Conservation (phyloP, 371 early-diverging fungal genomes). For the Mortierella sp. region DNA sequence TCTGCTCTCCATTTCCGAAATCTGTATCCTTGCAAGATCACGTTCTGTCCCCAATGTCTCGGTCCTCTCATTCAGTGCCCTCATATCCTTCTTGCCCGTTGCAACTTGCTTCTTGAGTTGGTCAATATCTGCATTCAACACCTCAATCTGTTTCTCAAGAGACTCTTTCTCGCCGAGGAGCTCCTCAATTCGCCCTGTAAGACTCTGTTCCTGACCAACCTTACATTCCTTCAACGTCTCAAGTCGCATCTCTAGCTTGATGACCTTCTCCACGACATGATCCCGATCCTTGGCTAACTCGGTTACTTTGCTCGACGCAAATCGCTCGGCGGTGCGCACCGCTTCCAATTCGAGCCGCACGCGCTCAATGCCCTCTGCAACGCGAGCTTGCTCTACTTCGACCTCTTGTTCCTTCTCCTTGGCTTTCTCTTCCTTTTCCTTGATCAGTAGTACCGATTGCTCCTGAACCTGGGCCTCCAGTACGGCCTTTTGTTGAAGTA, state of each 20-base stretch:
- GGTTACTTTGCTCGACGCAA: constrained; percentile 34
- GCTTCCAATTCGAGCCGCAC: constrained; percentile 36
- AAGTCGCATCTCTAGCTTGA: constrained; percentile 57
- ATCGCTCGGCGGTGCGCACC: constrained; percentile 35
- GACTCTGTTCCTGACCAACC: constrained; percentile 48
- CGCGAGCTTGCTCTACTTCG: constrained; percentile 28
- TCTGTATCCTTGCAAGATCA: constrained; percentile 15
- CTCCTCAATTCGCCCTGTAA: constrained; percentile 42
- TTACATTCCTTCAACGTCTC: constrained; percentile 36
- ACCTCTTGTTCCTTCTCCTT: constrained; percentile 20
- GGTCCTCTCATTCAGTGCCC: neutral
- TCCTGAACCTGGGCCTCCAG: constrained; percentile 49
- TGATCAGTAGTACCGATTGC: constrained; percentile 39
- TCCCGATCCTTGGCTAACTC: constrained; percentile 42
- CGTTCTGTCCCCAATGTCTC: constrained; percentile 38
- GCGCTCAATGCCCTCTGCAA: constrained; percentile 36
- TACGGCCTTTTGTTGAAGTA: constrained; percentile 28
- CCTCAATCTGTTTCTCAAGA: constrained; percentile 13
- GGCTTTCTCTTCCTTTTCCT: constrained; percentile 42
- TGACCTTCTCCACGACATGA: constrained; percentile 51
- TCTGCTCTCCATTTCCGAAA: constrained; percentile 15
- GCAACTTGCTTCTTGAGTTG: constrained; percentile 1
- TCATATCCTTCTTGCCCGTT: constrained; percentile 9
- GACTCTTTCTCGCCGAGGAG: constrained; percentile 22
- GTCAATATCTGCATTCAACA: constrained; percentile 11